phyloP scores from a whole-genome alignment of 441 rosid species.

The Bruguiera hainesii region DNA sequence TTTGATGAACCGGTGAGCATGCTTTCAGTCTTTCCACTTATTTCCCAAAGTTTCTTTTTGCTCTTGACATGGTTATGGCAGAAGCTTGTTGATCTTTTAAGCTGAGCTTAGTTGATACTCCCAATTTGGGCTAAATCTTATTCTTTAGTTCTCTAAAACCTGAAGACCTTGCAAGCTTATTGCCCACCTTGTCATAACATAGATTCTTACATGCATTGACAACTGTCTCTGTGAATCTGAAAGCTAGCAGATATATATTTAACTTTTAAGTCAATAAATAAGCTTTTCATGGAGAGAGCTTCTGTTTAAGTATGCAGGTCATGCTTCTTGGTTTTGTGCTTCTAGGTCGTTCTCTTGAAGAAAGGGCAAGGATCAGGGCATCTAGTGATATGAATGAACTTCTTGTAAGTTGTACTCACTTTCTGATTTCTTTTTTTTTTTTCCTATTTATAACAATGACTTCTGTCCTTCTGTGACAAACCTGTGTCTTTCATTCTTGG shows the following conservation, averaged over 20 bases:
- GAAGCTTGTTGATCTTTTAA: slow-evolving; percentile 4
- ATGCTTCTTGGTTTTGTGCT: slow-evolving; percentile 99
- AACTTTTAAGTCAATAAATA: slow-evolving; percentile 10
- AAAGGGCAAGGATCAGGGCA: slow-evolving; percentile 79
- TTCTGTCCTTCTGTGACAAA: slow-evolving; percentile 11
- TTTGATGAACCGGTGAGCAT: slow-evolving; percentile 94
- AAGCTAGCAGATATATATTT: slow-evolving; percentile 3
- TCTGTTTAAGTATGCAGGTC: slow-evolving; percentile 84
- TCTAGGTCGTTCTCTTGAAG: slow-evolving; percentile 94
- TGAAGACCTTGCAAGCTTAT: slow-evolving; percentile 1
- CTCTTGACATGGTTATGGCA: neutral
- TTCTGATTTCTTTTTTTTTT: slow-evolving; percentile 8
- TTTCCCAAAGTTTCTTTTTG: slow-evolving; percentile 11
- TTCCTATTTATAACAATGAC: slow-evolving; percentile 3
- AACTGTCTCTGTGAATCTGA: slow-evolving; percentile 7
- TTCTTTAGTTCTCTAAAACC: neutral
- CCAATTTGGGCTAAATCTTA: neutral
- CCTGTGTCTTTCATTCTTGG: slow-evolving; percentile 1
- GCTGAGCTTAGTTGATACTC: neutral
- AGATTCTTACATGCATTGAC: neutral
- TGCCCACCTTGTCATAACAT: neutral
- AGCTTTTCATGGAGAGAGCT: slow-evolving; percentile 46
- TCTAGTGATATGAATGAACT: slow-evolving; percentile 97
- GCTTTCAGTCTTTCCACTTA: slow-evolving; percentile 27
- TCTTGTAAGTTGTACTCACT: slow-evolving; percentile 46